Conservation (phyloP, 2,329 filamentous ascomycete genomes). For the Geosmithia putterillii region DNA sequence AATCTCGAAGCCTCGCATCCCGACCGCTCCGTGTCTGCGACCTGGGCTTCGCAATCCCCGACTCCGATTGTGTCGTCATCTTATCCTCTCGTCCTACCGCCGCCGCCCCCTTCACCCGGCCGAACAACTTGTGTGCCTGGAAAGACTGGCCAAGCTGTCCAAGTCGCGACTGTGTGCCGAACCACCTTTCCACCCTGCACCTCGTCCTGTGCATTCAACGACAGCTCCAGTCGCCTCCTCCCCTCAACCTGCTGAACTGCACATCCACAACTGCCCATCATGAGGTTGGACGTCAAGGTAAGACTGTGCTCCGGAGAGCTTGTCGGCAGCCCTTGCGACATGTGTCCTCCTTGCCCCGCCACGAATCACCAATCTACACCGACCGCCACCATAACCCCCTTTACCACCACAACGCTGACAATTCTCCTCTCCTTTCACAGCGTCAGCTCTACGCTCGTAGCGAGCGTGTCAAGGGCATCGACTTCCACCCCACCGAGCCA, state of each 20-base stretch:
- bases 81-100: neutral
- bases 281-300: constrained; percentile 31
- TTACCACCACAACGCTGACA: neutral
- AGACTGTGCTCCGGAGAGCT: constrained; percentile 1
- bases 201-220: neutral
- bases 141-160: neutral
- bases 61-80: neutral
- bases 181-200: neutral
- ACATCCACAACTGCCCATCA: constrained; percentile 10
- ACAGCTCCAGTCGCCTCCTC: neutral
- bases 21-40: neutral
- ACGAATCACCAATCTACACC: neutral
- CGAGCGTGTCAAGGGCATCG: constrained; percentile 92
- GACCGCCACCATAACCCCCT: neutral
- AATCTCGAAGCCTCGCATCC: constrained; percentile 1
- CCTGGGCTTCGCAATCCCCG: neutral
- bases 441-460: constrained; percentile 57
- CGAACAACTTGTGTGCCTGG: neutral
- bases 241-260: neutral
- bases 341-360: constrained; percentile 2
- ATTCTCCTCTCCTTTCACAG: constrained; percentile 12
- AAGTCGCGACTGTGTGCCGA: neutral
- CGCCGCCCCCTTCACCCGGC: neutral
- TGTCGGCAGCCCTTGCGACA: neutral
- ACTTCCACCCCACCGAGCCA: constrained; percentile 94